A percentile compares a stretch with the other conserved stretches of the same genome.
Evolutionary conservation across 2,329 filamentous ascomycete species (phyloP).

Genomic region (Fusarium camptoceras): DNA sequence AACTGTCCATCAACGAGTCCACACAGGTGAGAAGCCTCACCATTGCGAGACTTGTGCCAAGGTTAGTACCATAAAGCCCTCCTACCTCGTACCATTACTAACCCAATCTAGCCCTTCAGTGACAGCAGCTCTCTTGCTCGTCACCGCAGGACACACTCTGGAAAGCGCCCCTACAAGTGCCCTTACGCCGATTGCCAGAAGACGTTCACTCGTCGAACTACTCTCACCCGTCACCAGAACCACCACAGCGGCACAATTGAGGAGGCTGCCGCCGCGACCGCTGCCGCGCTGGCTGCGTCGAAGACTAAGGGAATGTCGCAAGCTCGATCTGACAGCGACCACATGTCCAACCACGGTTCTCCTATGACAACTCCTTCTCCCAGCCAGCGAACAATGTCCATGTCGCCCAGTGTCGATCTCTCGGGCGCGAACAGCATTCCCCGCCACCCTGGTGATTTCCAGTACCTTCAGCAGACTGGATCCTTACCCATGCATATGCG

Average conservation of each 20-base stretch:
- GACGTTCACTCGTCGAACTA: conserved; percentile 96
- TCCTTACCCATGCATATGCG: conserved; percentile 87
- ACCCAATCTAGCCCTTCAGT: conserved; percentile 81
- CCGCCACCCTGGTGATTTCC: conserved; percentile 72
- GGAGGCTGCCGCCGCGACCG: conserved; percentile 89
- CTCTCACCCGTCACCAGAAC: conserved; percentile 93
- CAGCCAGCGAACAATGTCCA: conserved; percentile 79
- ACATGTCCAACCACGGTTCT: conserved; percentile 77
- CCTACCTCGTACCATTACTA: conserved; percentile 2
- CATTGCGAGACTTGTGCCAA: conserved; percentile 98
- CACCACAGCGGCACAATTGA: conserved; percentile 96
- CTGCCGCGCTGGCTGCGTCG: conserved; percentile 78
- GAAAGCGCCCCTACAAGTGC: conserved; percentile 96
- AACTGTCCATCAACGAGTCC: conserved; percentile 94
- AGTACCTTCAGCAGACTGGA: conserved; percentile 79
- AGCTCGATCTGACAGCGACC: conserved; percentile 76
- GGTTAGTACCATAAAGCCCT: conserved; percentile 63
- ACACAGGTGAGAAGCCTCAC: conserved; percentile 98
- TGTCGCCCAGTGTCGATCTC: conserved; percentile 83
- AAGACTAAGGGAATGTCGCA: conserved; percentile 57
- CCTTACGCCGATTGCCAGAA: conserved; percentile 98
- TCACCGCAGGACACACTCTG: conserved; percentile 94
- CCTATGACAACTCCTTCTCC: conserved; percentile 86
- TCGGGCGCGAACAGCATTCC: conserved; percentile 75
- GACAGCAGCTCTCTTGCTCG: conserved; percentile 94